A percentile compares a stretch with the other conserved stretches of the same genome.
Evolutionary conservation across 2,329 filamentous ascomycete genomes (phyloP).

Genomic region (Epichloe hybrida): DNA sequence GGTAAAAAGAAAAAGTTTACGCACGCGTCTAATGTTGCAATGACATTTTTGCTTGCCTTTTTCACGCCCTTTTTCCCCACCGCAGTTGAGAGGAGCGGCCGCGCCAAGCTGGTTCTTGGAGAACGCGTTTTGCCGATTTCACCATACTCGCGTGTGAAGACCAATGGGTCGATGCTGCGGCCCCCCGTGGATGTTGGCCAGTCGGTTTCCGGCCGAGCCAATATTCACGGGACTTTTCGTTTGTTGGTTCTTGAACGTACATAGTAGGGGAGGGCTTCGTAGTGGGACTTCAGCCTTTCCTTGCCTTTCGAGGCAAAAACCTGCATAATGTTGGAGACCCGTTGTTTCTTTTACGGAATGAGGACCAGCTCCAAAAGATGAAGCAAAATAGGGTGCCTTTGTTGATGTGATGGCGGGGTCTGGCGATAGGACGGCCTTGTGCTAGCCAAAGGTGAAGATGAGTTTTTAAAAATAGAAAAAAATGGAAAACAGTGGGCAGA

Average conservation of each 20-base stretch:
- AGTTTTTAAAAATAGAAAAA: neutral
- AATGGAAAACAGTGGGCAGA: neutral
- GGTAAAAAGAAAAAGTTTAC: neutral
- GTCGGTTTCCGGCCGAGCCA: conserved; percentile 6
- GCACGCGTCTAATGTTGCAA: neutral
- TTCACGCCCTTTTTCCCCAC: conserved; percentile 14
- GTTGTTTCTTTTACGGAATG: conserved; percentile 10
- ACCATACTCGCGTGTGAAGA: conserved; percentile 14
- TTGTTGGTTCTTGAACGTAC: conserved; percentile 18
- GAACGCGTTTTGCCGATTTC: conserved; percentile 8
- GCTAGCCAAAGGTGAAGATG: conserved; percentile 19
- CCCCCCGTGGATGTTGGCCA: conserved; percentile 23
- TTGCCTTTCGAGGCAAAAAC: neutral
- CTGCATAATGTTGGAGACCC: conserved; percentile 12
- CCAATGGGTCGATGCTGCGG: conserved; percentile 42
- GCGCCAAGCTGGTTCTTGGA: conserved; percentile 32
- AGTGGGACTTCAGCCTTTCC: conserved; percentile 1
- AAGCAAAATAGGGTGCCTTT: conserved; percentile 2
- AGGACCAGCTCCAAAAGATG: conserved; percentile 13
- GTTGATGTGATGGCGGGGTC: conserved; percentile 18
- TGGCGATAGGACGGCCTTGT: conserved; percentile 15
- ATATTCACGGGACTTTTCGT: conserved; percentile 17
- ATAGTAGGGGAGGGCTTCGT: neutral
- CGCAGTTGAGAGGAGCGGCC: conserved; percentile 15
- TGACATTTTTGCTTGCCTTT: conserved; percentile 9